phyloP scores from a whole-genome alignment of 1,139 yeast species.

The Candida dubliniensis region DNA sequence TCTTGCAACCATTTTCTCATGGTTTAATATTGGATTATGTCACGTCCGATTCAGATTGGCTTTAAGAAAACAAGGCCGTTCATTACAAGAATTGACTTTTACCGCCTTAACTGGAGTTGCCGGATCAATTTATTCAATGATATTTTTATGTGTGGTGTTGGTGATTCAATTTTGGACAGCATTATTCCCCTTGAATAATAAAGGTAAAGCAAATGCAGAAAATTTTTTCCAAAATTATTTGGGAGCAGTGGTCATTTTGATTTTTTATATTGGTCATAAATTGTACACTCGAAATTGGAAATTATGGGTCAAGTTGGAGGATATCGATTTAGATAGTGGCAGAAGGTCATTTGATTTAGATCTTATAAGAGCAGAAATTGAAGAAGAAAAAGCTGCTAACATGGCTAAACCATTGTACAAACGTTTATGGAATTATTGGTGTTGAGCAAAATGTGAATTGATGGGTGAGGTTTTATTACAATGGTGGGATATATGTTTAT shows the following conservation, averaged over 20 bases:
- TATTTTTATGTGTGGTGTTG: constrained; percentile 30
- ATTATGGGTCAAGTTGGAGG: constrained; percentile 23
- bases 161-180: constrained; percentile 42
- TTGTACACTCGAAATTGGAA: constrained; percentile 35
- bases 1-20: constrained; percentile 41
- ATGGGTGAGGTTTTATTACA: too few species aligned
- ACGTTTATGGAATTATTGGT: constrained; percentile 39
- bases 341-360: constrained; percentile 29
- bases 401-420: constrained; percentile 21
- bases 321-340: constrained; percentile 38
- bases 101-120: constrained; percentile 30
- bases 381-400: constrained; percentile 12
- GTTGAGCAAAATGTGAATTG: constrained; percentile 17
- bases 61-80: constrained; percentile 28
- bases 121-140: constrained; percentile 37
- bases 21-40: constrained; percentile 41
- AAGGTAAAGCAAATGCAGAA: constrained; percentile 28
- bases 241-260: constrained; percentile 32
- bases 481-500: too few species aligned
- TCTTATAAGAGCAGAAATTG: constrained; percentile 12
- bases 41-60: constrained; percentile 43
- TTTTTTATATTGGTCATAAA: constrained; percentile 37
- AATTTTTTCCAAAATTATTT: constrained; percentile 40
- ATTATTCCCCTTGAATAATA: constrained; percentile 32
- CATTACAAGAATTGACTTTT: constrained; percentile 29